Evolutionary conservation across 805 yeast species (phyloP).

Genomic region (Saccharomyces jurei): DNA sequence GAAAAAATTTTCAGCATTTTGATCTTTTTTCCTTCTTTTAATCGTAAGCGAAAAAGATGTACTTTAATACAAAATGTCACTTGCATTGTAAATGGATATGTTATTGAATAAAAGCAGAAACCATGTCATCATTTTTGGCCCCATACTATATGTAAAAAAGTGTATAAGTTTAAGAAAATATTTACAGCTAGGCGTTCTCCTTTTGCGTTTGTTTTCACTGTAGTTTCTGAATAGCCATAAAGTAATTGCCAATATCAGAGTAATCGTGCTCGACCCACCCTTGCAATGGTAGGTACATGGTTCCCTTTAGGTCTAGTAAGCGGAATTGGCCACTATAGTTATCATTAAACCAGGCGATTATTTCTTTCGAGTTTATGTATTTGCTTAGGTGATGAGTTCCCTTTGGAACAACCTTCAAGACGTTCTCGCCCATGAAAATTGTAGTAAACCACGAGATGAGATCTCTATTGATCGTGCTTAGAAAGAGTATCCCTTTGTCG

Average conservation of each 20-base stretch:
- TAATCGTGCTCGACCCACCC: conserved; percentile 75
- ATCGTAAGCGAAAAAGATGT: neutral
- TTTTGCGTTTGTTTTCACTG: conserved; percentile 7
- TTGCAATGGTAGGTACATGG: conserved; percentile 68
- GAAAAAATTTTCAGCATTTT: neutral
- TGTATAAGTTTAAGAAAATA: neutral
- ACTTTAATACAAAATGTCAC: neutral
- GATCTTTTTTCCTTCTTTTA: neutral
- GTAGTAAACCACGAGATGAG: conserved; percentile 85
- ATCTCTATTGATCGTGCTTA: conserved; percentile 90
- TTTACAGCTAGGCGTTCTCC: neutral
- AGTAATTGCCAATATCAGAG: conserved; percentile 70
- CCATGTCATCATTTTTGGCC: neutral
- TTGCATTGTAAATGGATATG: neutral
- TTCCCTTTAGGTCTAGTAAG: conserved; percentile 65
- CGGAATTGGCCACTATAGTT: conserved; percentile 39
- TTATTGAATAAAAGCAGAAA: neutral
- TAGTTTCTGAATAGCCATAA: conserved; percentile 69
- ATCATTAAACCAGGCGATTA: conserved; percentile 53
- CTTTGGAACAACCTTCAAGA: conserved; percentile 72
- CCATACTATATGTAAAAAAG: neutral
- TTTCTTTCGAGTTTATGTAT: conserved; percentile 71
- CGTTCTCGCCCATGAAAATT: conserved; percentile 78
- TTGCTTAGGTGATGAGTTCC: conserved; percentile 89
- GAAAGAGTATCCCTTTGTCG: conserved; percentile 59